Percentiles rank a stretch among this genome's conserved stretches.
phyloP scores from a whole-genome alignment of 768 basidiomycete species.

The Lactarius sanguifluus region DNA sequence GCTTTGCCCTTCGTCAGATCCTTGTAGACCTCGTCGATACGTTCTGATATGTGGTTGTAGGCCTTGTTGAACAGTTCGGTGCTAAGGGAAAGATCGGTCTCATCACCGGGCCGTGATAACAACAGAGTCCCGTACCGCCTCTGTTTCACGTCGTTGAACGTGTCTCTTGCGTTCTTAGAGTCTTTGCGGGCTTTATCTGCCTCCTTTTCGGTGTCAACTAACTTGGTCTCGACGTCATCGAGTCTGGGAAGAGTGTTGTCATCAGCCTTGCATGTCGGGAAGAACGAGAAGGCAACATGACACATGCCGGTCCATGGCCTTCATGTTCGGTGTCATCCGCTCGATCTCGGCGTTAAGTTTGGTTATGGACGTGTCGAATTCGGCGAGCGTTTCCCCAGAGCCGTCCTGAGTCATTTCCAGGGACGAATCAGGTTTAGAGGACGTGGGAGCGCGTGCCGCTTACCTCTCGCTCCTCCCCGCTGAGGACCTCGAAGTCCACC shows the following conservation, averaged over 20 bases:
- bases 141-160: conserved; percentile 85
- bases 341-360: conserved; percentile 82
- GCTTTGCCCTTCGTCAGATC: conserved; percentile 95
- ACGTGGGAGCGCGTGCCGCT: conserved; percentile 26
- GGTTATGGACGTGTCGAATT: conserved; percentile 70
- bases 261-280: neutral
- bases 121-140: conserved; percentile 52
- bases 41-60: conserved; percentile 92
- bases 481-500: conserved; percentile 75
- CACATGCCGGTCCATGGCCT: conserved; percentile 84
- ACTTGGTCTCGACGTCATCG: conserved; percentile 80
- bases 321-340: conserved; percentile 94
- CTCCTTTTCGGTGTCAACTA: conserved; percentile 87
- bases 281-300: neutral
- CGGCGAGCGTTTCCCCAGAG: conserved; percentile 59
- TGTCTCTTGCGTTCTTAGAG: conserved; percentile 85
- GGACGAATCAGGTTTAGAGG: neutral
- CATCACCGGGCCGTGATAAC: neutral
- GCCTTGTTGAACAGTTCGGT: conserved; percentile 93
- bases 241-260: conserved; percentile 46
- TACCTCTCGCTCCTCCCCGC: conserved; percentile 73
- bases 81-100: conserved; percentile 35
- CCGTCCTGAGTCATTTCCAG: conserved; percentile 47
- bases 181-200: conserved; percentile 90
- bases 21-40: conserved; percentile 95